Evolutionary conservation across 768 basidiomycete genomes (phyloP), one percentile per base, ranked within the genome.

Genomic region (Rubroboletus pulcherrimus): DNA sequence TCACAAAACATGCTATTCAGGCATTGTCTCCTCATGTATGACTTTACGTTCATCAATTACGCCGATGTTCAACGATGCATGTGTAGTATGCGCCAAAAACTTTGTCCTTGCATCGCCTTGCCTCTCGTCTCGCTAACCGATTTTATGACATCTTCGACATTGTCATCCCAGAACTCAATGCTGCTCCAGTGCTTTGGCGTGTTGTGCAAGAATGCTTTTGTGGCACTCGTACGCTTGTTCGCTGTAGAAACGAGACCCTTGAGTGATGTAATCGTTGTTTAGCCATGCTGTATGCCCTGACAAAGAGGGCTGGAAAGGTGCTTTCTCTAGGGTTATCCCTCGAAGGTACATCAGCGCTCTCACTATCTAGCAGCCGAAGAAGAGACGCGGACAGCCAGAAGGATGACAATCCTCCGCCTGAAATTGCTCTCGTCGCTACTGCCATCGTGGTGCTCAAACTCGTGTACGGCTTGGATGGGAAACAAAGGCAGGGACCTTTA

Each of bases 391-490:
- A 71, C 44, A 67, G 72, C 24, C 82, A 85, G 66, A 78, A 75
- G 51, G 76, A 78, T 51, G 89, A 91, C 68, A 84, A 80, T 59
- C 78, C 80, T 30, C 83, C 89, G 7, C 79, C 86, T 10, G 92
- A 94, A 65, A 73, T 87, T 47, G 78, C 80, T 3, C 72, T 91
- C 24, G 66, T 82, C 42, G 83, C 81, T 2, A 76, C 75, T 14
- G 79, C 81, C 46, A 77, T 93, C 12, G 77, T 92, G 11, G 84
- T 85, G 35, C 75, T 94, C 62, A 95, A 94, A 73, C 78, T 96
- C 78, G 80, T 86, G 26, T 94, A 94, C 63, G 94, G 93, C 1
- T 66, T 94, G 30, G 92, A 94, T 66, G 90, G 85, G 30, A 74
- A 73, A 59, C 53, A 63, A 51, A 81, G 89, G 89, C 84, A 66